Evolutionary conservation across 139 green algal genomes (phyloP).

Genomic region (Monoraphidium neglectum): DNA sequence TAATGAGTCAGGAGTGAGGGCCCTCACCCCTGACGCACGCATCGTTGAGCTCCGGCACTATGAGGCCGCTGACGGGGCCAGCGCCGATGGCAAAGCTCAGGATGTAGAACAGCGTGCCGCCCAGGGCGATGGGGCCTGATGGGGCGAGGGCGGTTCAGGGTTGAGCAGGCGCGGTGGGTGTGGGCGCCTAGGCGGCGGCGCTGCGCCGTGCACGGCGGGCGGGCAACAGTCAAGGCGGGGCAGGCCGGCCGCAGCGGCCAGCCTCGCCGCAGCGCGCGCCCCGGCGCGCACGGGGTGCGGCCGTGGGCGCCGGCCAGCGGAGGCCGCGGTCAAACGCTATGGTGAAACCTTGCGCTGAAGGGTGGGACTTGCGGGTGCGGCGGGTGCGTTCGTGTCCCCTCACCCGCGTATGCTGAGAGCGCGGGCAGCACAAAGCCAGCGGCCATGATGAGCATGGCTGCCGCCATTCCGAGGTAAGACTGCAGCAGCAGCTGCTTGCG

Average conservation of each 20-base stretch:
- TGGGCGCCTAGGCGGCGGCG: too few relatives aligned
- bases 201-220: neutral
- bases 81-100: slow-evolving; percentile 87
- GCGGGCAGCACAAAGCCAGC: slow-evolving; percentile 70
- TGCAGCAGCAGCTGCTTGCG: slow-evolving; percentile 84
- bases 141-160: neutral
- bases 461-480: slow-evolving; percentile 44
- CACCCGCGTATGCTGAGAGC: slow-evolving; percentile 43
- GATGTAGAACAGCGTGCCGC: slow-evolving; percentile 90
- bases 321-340: too few relatives aligned
- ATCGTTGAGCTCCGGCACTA: slow-evolving; percentile 91
- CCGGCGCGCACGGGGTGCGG: slow-evolving; percentile 2
- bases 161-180: too few relatives aligned
- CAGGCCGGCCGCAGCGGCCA: neutral
- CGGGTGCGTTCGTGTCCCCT: too few relatives aligned
- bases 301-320: too few relatives aligned
- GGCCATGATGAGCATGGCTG: slow-evolving; percentile 77
- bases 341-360: too few relatives aligned
- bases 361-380: too few relatives aligned
- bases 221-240: neutral
- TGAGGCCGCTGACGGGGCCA: slow-evolving; percentile 89
- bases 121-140: slow-evolving; percentile 62
- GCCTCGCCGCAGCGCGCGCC: neutral
- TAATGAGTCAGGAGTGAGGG: slow-evolving; percentile 7
- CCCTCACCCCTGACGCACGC: slow-evolving; percentile 72